Evolutionary conservation across 2,329 filamentous ascomycete species (phyloP).

Genomic region (Fusarium nisikadoi): DNA sequence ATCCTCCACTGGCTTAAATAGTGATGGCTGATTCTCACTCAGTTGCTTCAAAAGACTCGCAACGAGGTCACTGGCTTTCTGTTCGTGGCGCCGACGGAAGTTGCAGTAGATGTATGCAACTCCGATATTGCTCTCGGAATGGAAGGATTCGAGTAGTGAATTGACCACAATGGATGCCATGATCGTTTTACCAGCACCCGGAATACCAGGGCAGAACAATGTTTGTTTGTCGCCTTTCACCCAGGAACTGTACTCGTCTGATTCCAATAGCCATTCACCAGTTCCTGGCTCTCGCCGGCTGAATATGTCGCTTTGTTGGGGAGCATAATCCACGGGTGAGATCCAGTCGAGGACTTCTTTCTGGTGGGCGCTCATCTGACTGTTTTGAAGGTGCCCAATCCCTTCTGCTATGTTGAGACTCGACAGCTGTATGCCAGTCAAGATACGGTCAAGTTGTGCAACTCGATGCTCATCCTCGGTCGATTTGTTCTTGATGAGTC

Average conservation of each 20-base stretch:
- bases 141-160: neutral
- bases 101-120: neutral
- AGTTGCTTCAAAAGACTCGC: neutral
- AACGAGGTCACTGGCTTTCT: neutral
- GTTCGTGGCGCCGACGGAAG: neutral
- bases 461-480: neutral
- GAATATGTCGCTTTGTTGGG: neutral
- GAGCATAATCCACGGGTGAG: neutral
- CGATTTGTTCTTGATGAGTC: neutral
- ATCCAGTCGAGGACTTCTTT: neutral
- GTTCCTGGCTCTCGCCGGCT: neutral
- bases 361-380: neutral
- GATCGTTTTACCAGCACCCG: neutral
- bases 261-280: neutral
- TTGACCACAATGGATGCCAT: neutral
- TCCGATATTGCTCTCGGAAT: neutral
- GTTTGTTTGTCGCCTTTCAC: neutral
- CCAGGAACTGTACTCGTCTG: neutral
- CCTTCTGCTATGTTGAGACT: neutral
- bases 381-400: neutral
- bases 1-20: neutral
- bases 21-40: neutral
- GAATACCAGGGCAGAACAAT: neutral
- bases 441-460: neutral
- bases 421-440: neutral